Conservation (phyloP, 2,329 filamentous ascomycete genomes). For the Alternaria brassicicola region DNA sequence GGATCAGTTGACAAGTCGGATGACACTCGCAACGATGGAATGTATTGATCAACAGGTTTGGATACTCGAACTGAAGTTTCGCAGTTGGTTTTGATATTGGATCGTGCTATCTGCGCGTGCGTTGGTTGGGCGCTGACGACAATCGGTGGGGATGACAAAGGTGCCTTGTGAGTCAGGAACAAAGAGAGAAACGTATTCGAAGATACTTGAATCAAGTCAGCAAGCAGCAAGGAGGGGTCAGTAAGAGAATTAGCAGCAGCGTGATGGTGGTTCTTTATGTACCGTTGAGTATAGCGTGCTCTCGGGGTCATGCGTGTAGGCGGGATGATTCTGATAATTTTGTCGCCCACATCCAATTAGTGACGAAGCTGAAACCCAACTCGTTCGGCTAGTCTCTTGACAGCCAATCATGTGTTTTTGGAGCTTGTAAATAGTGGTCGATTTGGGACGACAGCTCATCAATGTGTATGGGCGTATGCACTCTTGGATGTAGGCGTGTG, state of each 20-base stretch:
- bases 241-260: slow-evolving; percentile 13
- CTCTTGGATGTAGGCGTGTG: slow-evolving; percentile 23
- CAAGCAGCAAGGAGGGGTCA: slow-evolving; percentile 6
- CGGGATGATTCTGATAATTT: slow-evolving; percentile 42
- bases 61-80: slow-evolving; percentile 18
- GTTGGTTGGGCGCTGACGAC: slow-evolving; percentile 38
- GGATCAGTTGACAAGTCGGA: slow-evolving; percentile 32
- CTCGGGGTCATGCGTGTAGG: slow-evolving; percentile 47
- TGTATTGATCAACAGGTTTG: slow-evolving; percentile 19
- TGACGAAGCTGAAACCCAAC: slow-evolving; percentile 45
- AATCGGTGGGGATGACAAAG: slow-evolving; percentile 25
- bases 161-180: slow-evolving; percentile 24
- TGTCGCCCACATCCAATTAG: slow-evolving; percentile 42
- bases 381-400: slow-evolving; percentile 36
- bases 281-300: slow-evolving; percentile 30
- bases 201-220: not conserved
- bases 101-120: slow-evolving; percentile 19
- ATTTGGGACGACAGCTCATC: slow-evolving; percentile 48
- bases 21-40: slow-evolving; percentile 17
- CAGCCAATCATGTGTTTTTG: slow-evolving; percentile 38
- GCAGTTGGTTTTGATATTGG: slow-evolving; percentile 17
- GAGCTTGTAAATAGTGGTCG: slow-evolving; percentile 36
- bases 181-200: slow-evolving; percentile 7
- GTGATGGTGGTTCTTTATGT: slow-evolving; percentile 39
- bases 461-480: slow-evolving; percentile 40